A percentile compares a stretch with the other conserved stretches of the same genome.
These are phyloP conservation scores for Zelonia costaricensis DNA, from an alignment of 208 protist species.

Conservation along the genomic window DNA sequence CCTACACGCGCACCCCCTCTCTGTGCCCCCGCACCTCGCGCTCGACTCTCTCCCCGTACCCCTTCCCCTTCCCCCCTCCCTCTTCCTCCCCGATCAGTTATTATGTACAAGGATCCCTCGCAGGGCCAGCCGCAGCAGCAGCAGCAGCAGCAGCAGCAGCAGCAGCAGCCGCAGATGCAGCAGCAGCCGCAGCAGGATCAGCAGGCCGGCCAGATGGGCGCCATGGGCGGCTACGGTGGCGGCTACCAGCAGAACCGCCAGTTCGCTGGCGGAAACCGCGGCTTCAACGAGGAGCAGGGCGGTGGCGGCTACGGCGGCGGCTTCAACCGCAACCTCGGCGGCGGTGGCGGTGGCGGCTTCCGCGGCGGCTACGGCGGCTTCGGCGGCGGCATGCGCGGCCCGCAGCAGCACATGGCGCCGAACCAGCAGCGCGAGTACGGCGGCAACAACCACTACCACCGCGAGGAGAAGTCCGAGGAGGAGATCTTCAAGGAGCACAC, in stretches of 20 bases:
- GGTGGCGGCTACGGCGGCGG: conserved; percentile 34
- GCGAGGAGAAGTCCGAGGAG: conserved; percentile 88
- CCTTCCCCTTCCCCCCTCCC: not conserved
- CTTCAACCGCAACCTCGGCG: conserved; percentile 32
- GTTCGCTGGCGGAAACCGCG: conserved; percentile 21
- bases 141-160: conserved; percentile 12
- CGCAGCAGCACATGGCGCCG: too few species aligned
- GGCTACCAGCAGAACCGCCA: conserved; percentile 28
- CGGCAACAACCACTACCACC: conserved; percentile 67
- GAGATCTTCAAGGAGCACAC: conserved; percentile 93
- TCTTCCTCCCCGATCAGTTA: not conserved
- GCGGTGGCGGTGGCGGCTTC: conserved; percentile 29
- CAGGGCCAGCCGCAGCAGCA: conserved; percentile 8
- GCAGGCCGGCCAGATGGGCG: not conserved
- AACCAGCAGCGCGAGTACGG: conserved; percentile 28
- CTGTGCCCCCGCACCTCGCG: too few species aligned
- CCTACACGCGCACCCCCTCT: not conserved
- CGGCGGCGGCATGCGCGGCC: conserved; percentile 15
- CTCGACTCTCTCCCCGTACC: not conserved
- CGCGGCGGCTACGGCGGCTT: conserved; percentile 14
- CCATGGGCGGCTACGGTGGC: conserved; percentile 21
- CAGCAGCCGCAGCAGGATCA: not conserved
- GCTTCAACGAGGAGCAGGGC: conserved; percentile 30
- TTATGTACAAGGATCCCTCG: conserved; percentile 10
- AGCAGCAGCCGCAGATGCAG: not conserved